Evolutionary conservation across 805 yeast genomes (phyloP), one percentile per base, ranked within the genome.

Genomic region (Candida pseudofarinosa): DNA sequence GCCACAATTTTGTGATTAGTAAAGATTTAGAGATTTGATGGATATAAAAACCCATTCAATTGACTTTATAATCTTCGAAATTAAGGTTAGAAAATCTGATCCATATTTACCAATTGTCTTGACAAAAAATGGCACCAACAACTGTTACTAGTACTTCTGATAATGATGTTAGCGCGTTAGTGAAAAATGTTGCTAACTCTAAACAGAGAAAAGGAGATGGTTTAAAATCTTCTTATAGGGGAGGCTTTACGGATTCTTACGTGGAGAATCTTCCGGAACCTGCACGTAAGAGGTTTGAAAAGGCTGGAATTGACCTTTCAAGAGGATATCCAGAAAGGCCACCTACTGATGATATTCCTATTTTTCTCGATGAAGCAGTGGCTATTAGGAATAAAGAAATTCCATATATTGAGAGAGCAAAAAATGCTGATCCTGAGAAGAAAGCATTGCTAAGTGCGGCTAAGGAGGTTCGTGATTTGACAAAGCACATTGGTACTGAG

Each of bases 381-480:
- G 54, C 46, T 5, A 47, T 61, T 32, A 54, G 65, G 47, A 48
- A 53, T 33, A 33, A 49, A 19, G 52, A 52, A 41, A 38, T 44
- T 49, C 53, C 60, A 53, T 55, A 52, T 33, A 50, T 54, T 34
- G 64, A 59, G 48, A 50, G 65, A 44, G 66, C 56, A 15, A 45
- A 44, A 34, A 56, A 56, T 46, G 66, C 65, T 26, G 65, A 61
- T 42, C 62, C 60, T 13, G 63, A 59, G 43, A 61, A 61, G 53
- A 59, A 55, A 42, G 58, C 60, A 19, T 46, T 60, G 15, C 51
- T 59, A 28, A 55, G 55, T 10, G 60, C 63, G 28, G 63, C 63
- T 13, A 53, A 51, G 41, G 60, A 60, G 49, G 60, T 62, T 37
- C 50, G 45, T 13, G 41, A 60, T 46, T 52, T 56, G 48, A 52